Conservation (phyloP, 106 monocot genomes). For the Posidonia australis region DNA sequence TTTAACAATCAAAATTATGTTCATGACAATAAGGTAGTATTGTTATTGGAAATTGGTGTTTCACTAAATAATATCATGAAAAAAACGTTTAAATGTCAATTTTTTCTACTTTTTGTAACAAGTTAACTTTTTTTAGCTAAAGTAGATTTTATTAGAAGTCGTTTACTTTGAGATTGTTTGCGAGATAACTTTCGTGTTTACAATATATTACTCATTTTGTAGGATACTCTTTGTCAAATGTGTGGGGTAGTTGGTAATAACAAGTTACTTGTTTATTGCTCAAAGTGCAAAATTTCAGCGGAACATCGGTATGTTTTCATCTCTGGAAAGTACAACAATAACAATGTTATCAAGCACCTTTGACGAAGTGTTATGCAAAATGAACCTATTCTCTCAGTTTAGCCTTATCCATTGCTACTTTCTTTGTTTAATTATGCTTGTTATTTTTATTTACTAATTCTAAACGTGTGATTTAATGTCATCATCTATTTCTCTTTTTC, state of each 20-base stretch:
- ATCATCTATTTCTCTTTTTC: no score
- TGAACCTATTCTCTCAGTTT: background rate
- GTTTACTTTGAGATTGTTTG: no score
- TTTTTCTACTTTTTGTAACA: no score
- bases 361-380: background rate
- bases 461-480: background rate
- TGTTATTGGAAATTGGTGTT: no score
- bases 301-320: constrained; percentile 12
- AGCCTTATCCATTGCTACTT: background rate
- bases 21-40: no score
- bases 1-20: no score
- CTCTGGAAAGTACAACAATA: background rate
- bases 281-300: background rate
- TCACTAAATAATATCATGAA: no score
- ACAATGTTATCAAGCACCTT: background rate
- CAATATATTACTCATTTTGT: background rate
- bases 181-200: no score
- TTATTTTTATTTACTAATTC: background rate
- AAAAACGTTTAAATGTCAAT: no score
- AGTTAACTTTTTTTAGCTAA: no score
- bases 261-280: constrained; percentile 7
- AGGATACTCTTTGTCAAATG: constrained; percentile 8
- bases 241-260: constrained; percentile 10
- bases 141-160: no score
- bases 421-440: background rate